phyloP scores from a whole-genome alignment of 2,329 filamentous ascomycete genomes.

The Coleophoma crateriformis region DNA sequence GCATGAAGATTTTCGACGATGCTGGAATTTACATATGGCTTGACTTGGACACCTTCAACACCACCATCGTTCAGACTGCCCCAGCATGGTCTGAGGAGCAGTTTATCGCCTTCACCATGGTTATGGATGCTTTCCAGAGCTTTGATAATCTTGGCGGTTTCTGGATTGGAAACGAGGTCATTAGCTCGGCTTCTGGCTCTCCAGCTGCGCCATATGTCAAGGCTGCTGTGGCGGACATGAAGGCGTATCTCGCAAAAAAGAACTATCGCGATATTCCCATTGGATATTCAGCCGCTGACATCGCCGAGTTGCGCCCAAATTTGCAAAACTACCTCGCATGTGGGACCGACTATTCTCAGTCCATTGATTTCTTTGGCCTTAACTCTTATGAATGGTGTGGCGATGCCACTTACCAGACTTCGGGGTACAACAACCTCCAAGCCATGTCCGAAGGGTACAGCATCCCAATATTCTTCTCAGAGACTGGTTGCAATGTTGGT shows the following conservation, averaged over 20 bases:
- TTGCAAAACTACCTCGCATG: constrained; percentile 72
- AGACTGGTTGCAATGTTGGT: constrained; percentile 54
- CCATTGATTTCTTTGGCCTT: constrained; percentile 57
- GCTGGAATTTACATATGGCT: constrained; percentile 67
- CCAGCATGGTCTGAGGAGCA: constrained; percentile 47
- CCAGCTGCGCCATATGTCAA: constrained; percentile 49
- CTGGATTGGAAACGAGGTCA: constrained; percentile 52
- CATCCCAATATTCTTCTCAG: constrained; percentile 36
- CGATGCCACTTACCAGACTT: constrained; percentile 46
- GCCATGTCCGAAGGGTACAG: constrained; percentile 59
- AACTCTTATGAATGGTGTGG: constrained; percentile 65
- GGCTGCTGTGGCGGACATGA: constrained; percentile 51
- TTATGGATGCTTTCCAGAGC: constrained; percentile 60
- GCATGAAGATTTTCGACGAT: constrained; percentile 59
- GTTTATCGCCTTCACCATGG: constrained; percentile 53
- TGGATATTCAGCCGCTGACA: constrained; percentile 59
- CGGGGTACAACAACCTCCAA: constrained; percentile 64
- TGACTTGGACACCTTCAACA: constrained; percentile 63
- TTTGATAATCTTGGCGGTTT: constrained; percentile 63
- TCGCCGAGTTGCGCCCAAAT: constrained; percentile 61
- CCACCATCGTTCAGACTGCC: constrained; percentile 54
- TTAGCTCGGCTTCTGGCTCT: constrained; percentile 44
- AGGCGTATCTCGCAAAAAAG: constrained; percentile 41
- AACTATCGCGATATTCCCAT: constrained; percentile 45
- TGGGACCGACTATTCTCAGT: constrained; percentile 55